Percentiles rank a stretch among this genome's conserved stretches.
These are phyloP conservation scores for Solidago caesia DNA, from an alignment of 129 eudicot species.

Conservation along the genomic window DNA sequence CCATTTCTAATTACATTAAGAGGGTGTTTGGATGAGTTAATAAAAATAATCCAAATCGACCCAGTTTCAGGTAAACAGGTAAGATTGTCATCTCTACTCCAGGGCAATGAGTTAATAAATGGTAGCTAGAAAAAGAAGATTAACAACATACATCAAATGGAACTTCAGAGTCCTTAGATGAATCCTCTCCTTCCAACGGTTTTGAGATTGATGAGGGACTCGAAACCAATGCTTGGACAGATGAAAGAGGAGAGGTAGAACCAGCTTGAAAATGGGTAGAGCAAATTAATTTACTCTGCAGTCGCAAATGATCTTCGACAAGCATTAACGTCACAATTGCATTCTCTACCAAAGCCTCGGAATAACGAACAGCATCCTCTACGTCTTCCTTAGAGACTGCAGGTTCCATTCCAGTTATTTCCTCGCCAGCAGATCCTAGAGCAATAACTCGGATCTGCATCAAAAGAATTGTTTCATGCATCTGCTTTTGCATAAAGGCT, in stretches of 20 bases:
- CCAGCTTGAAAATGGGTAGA: conserved; percentile 45
- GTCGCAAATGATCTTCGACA: conserved; percentile 87
- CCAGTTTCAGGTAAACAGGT: not conserved
- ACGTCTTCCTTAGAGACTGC: conserved; percentile 71
- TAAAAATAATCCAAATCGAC: not conserved
- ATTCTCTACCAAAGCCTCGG: conserved; percentile 90
- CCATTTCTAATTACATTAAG: not conserved
- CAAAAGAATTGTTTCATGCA: not conserved
- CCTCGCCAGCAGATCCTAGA: conserved; percentile 90
- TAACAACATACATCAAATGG: conserved; percentile 57
- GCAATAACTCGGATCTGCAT: conserved; percentile 89
- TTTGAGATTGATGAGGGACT: conserved; percentile 34
- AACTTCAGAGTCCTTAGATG: conserved; percentile 55
- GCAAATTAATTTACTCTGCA: conserved; percentile 63
- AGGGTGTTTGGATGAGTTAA: not conserved
- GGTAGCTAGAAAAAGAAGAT: not conserved
- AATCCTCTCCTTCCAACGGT: conserved; percentile 31
- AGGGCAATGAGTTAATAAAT: not conserved
- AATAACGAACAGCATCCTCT: conserved; percentile 78
- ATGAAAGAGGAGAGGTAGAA: conserved; percentile 59
- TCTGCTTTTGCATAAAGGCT: not conserved
- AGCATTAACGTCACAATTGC: conserved; percentile 89
- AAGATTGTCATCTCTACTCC: not conserved
- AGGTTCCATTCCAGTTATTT: conserved; percentile 68
- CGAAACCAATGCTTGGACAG: conserved; percentile 36